These are phyloP conservation scores for Pythium apleroticum DNA, from an alignment of 352 stramenopile species.

Conservation along the genomic window DNA sequence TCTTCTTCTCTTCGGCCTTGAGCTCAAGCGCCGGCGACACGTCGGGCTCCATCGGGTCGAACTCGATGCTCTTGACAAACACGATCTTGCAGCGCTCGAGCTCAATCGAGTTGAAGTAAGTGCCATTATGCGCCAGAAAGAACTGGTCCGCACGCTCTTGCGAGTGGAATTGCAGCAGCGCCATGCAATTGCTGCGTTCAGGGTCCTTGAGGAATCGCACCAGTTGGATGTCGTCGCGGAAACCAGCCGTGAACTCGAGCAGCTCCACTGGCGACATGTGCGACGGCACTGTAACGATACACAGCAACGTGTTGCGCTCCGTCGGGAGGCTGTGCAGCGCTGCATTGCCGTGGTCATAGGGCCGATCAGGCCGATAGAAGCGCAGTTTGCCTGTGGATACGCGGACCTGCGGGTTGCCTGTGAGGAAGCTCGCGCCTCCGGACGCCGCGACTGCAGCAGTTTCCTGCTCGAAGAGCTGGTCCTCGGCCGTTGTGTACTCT, in stretches of 20 bases:
- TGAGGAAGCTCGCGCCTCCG: constrained; percentile 50
- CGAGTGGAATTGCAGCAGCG: constrained; percentile 78
- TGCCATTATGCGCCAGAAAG: constrained; percentile 87
- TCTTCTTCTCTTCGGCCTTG: constrained; percentile 9
- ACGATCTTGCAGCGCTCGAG: constrained; percentile 88
- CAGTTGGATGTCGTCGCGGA: constrained; percentile 68
- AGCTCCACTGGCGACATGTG: constrained; percentile 87
- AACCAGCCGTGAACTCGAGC: constrained; percentile 79
- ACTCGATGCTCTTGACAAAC: constrained; percentile 89
- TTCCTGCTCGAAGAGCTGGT: constrained; percentile 26
- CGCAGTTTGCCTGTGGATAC: constrained; percentile 76
- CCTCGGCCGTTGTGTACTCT: constrained; percentile 27
- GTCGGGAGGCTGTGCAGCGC: constrained; percentile 36
- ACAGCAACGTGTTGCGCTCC: constrained; percentile 78
- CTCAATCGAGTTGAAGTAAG: constrained; percentile 92
- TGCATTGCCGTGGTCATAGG: constrained; percentile 36
- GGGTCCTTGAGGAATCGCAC: constrained; percentile 83
- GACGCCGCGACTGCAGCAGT: constrained; percentile 38
- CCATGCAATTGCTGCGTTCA: constrained; percentile 83
- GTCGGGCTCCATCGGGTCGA: constrained; percentile 48
- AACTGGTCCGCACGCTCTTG: constrained; percentile 85
- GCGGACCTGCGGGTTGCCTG: constrained; percentile 77
- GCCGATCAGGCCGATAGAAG: constrained; percentile 76
- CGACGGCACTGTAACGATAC: constrained; percentile 77
- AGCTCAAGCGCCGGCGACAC: constrained; percentile 15